phyloP scores from a whole-genome alignment of 2,329 filamentous ascomycete genomes.

The Aspergillus sergii region DNA sequence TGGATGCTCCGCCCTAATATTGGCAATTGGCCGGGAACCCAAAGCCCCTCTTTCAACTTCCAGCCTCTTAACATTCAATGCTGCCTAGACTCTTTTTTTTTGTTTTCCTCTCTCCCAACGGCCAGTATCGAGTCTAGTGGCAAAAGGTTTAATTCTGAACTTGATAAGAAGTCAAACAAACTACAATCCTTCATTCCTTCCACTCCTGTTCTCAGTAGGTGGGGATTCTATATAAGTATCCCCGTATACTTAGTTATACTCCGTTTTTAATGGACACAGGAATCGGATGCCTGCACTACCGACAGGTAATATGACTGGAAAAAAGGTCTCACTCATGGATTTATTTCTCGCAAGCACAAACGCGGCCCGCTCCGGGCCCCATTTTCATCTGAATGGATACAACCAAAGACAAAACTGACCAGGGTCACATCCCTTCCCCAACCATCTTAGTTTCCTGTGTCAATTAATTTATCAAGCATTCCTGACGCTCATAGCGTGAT shows the following conservation, averaged over 20 bases:
- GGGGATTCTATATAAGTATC: neutral
- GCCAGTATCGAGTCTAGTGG: neutral
- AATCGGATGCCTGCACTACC: neutral
- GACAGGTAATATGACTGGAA: neutral
- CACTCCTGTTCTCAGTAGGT: neutral
- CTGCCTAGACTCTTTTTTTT: neutral
- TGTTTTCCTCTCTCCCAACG: neutral
- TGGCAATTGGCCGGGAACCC: neutral
- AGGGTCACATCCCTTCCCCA: neutral
- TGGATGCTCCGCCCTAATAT: neutral
- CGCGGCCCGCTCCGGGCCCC: conserved; percentile 5
- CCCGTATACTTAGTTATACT: neutral
- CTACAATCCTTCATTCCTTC: neutral
- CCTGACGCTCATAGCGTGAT: neutral
- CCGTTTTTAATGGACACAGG: neutral
- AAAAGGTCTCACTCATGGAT: neutral
- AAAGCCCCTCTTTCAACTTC: neutral
- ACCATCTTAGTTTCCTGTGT: neutral
- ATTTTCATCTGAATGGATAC: neutral
- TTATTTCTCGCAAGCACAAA: neutral
- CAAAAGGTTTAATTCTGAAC: neutral
- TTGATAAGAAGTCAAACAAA: neutral
- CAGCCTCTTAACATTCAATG: neutral
- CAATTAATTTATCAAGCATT: neutral
- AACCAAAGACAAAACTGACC: neutral